Evolutionary conservation across 352 stramenopile species (phyloP).

Genomic region (Thalassiosira ordinaria): DNA sequence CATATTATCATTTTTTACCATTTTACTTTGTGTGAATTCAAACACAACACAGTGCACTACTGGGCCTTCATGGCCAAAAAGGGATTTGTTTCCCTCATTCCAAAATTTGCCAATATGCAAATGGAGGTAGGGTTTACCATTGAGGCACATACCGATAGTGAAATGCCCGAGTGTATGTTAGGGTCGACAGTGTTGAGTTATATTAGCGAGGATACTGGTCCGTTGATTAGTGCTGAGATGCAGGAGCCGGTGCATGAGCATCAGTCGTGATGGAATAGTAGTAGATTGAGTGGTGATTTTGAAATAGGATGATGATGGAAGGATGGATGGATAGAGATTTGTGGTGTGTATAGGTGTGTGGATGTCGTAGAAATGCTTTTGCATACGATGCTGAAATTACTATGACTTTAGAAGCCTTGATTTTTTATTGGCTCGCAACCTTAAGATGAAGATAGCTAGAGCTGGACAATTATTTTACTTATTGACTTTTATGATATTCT

Average conservation of each 20-base stretch:
- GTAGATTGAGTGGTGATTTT: too few relatives aligned
- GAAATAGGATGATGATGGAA: neutral
- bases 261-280: conserved; percentile 22
- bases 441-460: too few relatives aligned
- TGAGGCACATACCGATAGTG: conserved; percentile 57
- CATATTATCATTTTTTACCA: too few relatives aligned
- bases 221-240: conserved; percentile 48
- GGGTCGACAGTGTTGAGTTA: conserved; percentile 57
- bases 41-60: conserved; percentile 54
- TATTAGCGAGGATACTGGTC: conserved; percentile 46
- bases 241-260: conserved; percentile 59
- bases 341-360: neutral
- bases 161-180: conserved; percentile 72
- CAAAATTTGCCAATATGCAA: conserved; percentile 65
- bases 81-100: conserved; percentile 64
- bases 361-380: neutral
- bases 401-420: neutral
- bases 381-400: too few relatives aligned
- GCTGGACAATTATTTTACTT: too few relatives aligned
- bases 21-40: too few relatives aligned
- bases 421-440: neutral
- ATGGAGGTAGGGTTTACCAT: conserved; percentile 73
- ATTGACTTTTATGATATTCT: too few relatives aligned
- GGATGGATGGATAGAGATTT: neutral
- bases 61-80: conserved; percentile 68